Base-by-base conservation (phyloP, 2,329 filamentous ascomycete species). In the Xylaria sp. region DNA sequence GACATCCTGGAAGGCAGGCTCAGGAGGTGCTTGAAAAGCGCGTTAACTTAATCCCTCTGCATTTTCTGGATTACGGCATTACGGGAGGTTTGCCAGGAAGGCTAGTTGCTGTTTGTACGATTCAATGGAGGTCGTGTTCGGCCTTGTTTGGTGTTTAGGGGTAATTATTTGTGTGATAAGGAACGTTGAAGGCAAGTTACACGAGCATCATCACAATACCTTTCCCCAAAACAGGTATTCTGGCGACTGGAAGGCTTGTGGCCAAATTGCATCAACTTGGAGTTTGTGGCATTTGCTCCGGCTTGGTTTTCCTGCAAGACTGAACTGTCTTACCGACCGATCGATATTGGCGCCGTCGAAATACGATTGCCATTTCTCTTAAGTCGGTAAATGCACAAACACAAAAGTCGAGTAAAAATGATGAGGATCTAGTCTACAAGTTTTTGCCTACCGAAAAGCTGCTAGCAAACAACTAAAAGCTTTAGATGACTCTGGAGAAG, bases 11-110 rank as follows among this genome's bases (percentile, higher is more conserved):
- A 79, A 78, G 75, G 72, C 73, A 65, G 52, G 59, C 25, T 73
- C 73, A 75, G 74, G 79, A 75, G 70, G 72, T 73, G 77, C 75
- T 76, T 76, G 75, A 83, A 83, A 83, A 83, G 78, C 78, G 76
- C 79, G 75, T 80, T 79, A 18, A 72, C 75, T 80, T 63, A 68
- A 67, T 73, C 77, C 80, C 77, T 79, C 79, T 81, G 78, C 81
- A 83, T 82, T 79, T 78, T 79, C 78, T 78, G 79, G 79, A 80
- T 79, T 76, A 73, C 72, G 78, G 75, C 76, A 79, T 79, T 77
- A 74, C 71, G 75, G 74, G 77, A 72, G 74, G 74, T 65, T 71
- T 69, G 63, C 52, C 46, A 60, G 54, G 73, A 73, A 69, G 70
- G 74, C 69, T 68, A 73, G 70, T 71, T 72, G 69, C 56, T 66